Conservation (phyloP, 805 yeast species). For the Kodamaea hsintzibuensis region DNA sequence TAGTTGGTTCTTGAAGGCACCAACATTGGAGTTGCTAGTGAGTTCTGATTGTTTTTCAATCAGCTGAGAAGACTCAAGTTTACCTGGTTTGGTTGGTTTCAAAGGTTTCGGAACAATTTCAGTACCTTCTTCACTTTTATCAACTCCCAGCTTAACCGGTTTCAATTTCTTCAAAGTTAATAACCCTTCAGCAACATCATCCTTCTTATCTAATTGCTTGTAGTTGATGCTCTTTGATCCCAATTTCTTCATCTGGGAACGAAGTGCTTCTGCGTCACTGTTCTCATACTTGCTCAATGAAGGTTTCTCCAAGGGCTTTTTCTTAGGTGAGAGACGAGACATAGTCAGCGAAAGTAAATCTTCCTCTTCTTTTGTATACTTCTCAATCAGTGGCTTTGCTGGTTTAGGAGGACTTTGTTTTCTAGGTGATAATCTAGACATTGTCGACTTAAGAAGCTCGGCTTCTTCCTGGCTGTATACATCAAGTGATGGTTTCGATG, state of each 20-base stretch:
- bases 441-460: constrained; percentile 17
- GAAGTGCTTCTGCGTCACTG: constrained; percentile 24
- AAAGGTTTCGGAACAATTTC: not conserved
- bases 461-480: constrained; percentile 18
- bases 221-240: constrained; percentile 12
- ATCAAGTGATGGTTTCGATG: constrained; percentile 14
- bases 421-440: constrained; percentile 16
- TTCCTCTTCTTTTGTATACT: constrained; percentile 15
- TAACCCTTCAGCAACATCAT: constrained; percentile 18
- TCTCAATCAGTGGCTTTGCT: constrained; percentile 8
- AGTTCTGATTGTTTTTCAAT: not conserved
- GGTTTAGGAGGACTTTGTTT: constrained; percentile 11
- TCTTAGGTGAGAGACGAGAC: constrained; percentile 11
- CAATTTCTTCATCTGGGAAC: constrained; percentile 26
- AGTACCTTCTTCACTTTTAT: not conserved
- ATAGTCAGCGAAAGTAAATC: constrained; percentile 13
- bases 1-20: constrained; percentile 22
- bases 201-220: constrained; percentile 9
- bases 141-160: constrained; percentile 13
- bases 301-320: constrained; percentile 15
- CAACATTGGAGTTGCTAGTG: not conserved
- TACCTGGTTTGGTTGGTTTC: not conserved
- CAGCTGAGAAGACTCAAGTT: not conserved
- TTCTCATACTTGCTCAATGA: constrained; percentile 20
- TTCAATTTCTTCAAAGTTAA: constrained; percentile 14